These are phyloP conservation scores for Hypoxylon sp. DNA, from an alignment of 2,329 filamentous ascomycete species.

Conservation along the genomic window DNA sequence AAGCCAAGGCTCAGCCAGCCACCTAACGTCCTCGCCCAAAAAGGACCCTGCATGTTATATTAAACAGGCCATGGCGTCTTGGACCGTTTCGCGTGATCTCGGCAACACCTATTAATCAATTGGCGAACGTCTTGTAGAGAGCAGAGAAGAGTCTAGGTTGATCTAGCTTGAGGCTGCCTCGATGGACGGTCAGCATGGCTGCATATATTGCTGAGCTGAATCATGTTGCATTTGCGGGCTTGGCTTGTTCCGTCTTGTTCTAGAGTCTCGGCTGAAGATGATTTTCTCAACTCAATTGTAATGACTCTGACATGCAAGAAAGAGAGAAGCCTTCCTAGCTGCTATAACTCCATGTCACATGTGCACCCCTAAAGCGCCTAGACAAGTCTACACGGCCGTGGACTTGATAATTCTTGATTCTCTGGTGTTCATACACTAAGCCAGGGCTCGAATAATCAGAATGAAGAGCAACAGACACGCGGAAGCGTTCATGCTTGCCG, in stretches of 20 bases:
- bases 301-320: neutral
- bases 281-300: neutral
- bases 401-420: too few relatives aligned
- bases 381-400: neutral
- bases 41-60: neutral
- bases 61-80: neutral
- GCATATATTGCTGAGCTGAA: neutral
- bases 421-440: too few relatives aligned
- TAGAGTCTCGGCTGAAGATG: neutral
- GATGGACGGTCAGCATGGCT: neutral
- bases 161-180: neutral
- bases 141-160: neutral
- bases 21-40: conserved; percentile 16
- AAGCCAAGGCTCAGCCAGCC: conserved; percentile 12
- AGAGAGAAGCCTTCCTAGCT: neutral
- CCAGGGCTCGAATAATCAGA: too few relatives aligned
- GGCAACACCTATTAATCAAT: neutral
- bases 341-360: neutral
- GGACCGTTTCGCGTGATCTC: neutral
- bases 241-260: neutral
- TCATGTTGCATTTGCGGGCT: neutral
- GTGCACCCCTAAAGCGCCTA: neutral
- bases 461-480: too few relatives aligned
- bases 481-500: too few relatives aligned
- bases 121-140: neutral